These are phyloP conservation scores for Epichloe sp. DNA, from an alignment of 2,329 filamentous ascomycete genomes.

Conservation along the genomic window DNA sequence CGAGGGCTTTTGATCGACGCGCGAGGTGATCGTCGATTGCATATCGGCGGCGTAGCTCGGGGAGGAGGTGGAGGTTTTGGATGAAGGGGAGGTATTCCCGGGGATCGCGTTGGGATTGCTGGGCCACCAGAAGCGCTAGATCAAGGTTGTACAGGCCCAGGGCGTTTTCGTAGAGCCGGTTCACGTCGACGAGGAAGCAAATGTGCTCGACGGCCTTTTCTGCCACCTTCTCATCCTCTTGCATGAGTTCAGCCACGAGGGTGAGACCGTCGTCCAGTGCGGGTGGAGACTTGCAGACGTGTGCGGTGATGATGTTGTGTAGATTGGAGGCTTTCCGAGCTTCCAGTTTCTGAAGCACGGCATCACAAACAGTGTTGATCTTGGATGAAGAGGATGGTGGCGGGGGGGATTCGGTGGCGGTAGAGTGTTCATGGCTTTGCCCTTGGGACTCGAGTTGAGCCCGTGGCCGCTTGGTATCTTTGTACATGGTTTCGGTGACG, in stretches of 20 bases:
- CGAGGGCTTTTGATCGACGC: slow-evolving; percentile 63
- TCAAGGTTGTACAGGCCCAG: slow-evolving; percentile 87
- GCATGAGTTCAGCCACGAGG: slow-evolving; percentile 64
- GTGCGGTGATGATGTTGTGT: slow-evolving; percentile 87
- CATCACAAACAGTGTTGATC: slow-evolving; percentile 79
- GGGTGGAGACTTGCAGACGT: slow-evolving; percentile 86
- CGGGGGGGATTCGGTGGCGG: slow-evolving; percentile 10
- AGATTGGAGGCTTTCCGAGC: slow-evolving; percentile 51
- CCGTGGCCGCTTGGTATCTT: slow-evolving; percentile 54
- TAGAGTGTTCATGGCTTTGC: slow-evolving; percentile 2
- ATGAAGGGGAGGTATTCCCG: slow-evolving; percentile 92
- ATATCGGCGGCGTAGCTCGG: slow-evolving; percentile 59
- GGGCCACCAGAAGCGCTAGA: slow-evolving; percentile 77
- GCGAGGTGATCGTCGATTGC: slow-evolving; percentile 81
- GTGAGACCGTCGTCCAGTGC: slow-evolving; percentile 74
- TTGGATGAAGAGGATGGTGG: slow-evolving; percentile 33
- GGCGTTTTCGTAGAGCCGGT: slow-evolving; percentile 80
- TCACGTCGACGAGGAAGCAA: slow-evolving; percentile 90
- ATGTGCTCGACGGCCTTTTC: slow-evolving; percentile 93
- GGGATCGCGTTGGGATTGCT: slow-evolving; percentile 91
- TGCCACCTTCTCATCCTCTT: slow-evolving; percentile 55
- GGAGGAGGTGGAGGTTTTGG: slow-evolving; percentile 67
- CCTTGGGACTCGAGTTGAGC: slow-evolving; percentile 5
- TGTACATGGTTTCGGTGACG: slow-evolving; percentile 86
- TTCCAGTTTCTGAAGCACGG: slow-evolving; percentile 57